Evolutionary conservation across 805 yeast genomes (phyloP), one percentile per base, ranked within the genome.

Genomic region (Yamadazyma paraphyllophila): DNA sequence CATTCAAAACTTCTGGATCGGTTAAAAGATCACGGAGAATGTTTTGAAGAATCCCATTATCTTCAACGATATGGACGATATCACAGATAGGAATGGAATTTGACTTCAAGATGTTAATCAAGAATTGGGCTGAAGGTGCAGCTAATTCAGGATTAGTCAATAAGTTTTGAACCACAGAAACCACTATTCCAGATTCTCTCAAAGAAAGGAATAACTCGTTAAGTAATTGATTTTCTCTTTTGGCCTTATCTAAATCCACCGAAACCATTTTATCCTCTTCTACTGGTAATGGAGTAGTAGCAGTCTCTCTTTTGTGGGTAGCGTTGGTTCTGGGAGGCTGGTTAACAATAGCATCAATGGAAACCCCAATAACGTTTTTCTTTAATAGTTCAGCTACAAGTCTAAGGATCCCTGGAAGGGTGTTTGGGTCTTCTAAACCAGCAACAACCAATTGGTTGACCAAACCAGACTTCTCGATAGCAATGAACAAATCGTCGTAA

Each of bases 131-230:
- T 25, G 57, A 48, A 10, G 66, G 66, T n/a, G 45, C 52, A 26
- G 64, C 56, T 39, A 62, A 53, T 16, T 58, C 58, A 7, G 65
- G 65, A 13, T 54, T 54, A 27, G 63, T 61, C 35, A 62, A 45
- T 33, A 62, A 51, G 48, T 57, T 53, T 43, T 58, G 57, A 32
- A 55, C 49, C 10, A 62, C 55, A 11, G 64, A 53, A 27, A 48
- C 49, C 13, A 56, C 60, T 33, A 62, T 50, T 4, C 65, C 66
- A 7, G 65, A 61, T 32, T 60, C 63, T 32, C 36, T 40, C 29
- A 40, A 48, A 7, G 65, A 46, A 14, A 48, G 38, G 39, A 59
- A 51, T 17, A 60, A 44, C 11, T 51, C 57, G 43, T 58, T 51
- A 17, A 55, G 40, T 17, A 40, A 32, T 32, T 40, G 54, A 15